phyloP scores from a whole-genome alignment of 164 flowering plant genomes.

The Euptelea pleiosperma region DNA sequence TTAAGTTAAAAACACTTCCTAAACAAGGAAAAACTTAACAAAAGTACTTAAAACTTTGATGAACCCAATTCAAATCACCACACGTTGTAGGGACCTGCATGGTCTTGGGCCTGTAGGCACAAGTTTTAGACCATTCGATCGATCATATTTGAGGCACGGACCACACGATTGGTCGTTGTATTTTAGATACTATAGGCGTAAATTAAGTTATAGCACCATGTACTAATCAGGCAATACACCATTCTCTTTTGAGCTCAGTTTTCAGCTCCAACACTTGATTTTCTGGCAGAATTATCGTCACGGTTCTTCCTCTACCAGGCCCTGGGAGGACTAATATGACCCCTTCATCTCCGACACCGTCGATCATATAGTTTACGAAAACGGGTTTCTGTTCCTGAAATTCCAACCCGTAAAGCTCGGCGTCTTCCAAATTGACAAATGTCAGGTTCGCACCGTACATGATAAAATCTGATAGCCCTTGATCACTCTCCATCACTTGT shows the following conservation, averaged over 20 bases:
- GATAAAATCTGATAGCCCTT: conserved; percentile 39
- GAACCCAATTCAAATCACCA: too few relatives aligned
- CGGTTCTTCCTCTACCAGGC: conserved; percentile 32
- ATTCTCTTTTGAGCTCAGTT: conserved; percentile 34
- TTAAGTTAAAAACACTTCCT: too few relatives aligned
- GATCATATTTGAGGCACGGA: too few relatives aligned
- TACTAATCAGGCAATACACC: conserved; percentile 38
- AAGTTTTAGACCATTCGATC: too few relatives aligned
- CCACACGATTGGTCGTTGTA: too few relatives aligned
- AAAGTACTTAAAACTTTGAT: too few relatives aligned
- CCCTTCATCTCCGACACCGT: conserved; percentile 75
- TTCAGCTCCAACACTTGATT: conserved; percentile 33
- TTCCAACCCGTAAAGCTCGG: conserved; percentile 44
- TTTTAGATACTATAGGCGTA: too few relatives aligned
- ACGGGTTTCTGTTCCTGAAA: conserved; percentile 46
- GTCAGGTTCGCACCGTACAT: conserved; percentile 69
- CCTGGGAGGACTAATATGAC: conserved; percentile 56
- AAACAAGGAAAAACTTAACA: too few relatives aligned
- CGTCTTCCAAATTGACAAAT: conserved; percentile 55
- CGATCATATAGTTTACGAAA: conserved; percentile 37
- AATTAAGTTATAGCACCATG: too few relatives aligned
- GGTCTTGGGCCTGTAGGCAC: too few relatives aligned
- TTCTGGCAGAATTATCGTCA: conserved; percentile 45
- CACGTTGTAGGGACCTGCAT: too few relatives aligned
- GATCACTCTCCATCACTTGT: conserved; percentile 29